Evolutionary conservation across 306 rosid species (phyloP).

Genomic region (Hylodesmum podocarpum): DNA sequence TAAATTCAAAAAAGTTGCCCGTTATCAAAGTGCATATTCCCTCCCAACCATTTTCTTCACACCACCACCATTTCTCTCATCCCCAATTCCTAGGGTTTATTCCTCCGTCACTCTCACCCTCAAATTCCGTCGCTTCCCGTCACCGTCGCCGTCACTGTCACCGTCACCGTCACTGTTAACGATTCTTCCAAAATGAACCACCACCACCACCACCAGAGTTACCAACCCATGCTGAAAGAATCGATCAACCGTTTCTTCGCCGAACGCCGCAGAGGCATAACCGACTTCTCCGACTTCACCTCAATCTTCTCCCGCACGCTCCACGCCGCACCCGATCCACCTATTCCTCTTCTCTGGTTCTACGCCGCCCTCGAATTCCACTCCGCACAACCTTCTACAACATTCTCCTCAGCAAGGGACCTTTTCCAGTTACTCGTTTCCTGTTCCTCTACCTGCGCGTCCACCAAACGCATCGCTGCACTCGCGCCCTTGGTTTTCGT

Average conservation of each 20-base stretch:
- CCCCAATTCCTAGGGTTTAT: conserved; percentile 35
- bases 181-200: conserved; percentile 32
- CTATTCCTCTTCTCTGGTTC: conserved; percentile 59
- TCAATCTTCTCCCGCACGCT: conserved; percentile 59
- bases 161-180: neutral
- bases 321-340: conserved; percentile 45
- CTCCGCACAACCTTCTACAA: conserved; percentile 21
- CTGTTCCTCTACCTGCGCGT: conserved; percentile 38
- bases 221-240: conserved; percentile 53
- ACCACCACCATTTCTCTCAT: neutral
- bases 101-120: neutral
- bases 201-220: conserved; percentile 21
- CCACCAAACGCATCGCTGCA: conserved; percentile 47
- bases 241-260: conserved; percentile 57
- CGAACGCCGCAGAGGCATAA: conserved; percentile 49
- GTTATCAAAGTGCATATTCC: conserved; percentile 41
- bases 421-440: conserved; percentile 57
- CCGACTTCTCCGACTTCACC: conserved; percentile 52
- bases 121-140: too few species aligned
- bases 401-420: conserved; percentile 34
- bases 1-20: conserved; percentile 38
- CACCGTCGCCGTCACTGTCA: neutral
- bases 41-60: conserved; percentile 22
- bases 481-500: conserved; percentile 60
- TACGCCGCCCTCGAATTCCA: conserved; percentile 62